Conservation (phyloP, 257 asterid species). For the Nicotiana sylvestris region DNA sequence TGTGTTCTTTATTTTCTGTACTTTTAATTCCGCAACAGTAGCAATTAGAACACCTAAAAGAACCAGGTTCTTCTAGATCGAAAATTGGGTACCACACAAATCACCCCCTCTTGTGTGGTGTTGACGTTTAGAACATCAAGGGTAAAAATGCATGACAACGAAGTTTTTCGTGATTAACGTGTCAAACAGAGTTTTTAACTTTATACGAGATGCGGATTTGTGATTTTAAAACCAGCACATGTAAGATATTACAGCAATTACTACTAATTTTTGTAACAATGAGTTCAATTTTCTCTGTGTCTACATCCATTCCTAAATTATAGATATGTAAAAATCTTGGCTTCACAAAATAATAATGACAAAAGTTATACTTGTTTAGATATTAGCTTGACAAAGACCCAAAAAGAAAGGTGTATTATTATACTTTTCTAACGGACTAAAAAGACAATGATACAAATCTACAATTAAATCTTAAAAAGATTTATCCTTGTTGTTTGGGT, state of each 20-base stretch:
- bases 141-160: not conserved
- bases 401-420: not conserved
- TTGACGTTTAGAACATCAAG: no score
- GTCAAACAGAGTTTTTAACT: no score
- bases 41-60: no score
- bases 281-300: not conserved
- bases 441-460: not conserved
- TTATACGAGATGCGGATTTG: not conserved
- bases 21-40: no score
- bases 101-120: no score
- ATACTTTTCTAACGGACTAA: no score
- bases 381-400: not conserved
- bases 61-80: no score
- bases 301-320: not conserved
- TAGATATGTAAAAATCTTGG: not conserved
- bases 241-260: not conserved
- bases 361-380: not conserved
- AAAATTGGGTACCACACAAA: no score
- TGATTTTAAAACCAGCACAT: not conserved
- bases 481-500: not conserved
- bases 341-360: not conserved
- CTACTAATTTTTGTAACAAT: no score
- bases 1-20: no score
- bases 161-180: not conserved
- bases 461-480: not conserved